Evolutionary conservation across 805 yeast genomes (phyloP), one percentile per base, ranked within the genome.

Genomic region (Lipomyces starkeyi): DNA sequence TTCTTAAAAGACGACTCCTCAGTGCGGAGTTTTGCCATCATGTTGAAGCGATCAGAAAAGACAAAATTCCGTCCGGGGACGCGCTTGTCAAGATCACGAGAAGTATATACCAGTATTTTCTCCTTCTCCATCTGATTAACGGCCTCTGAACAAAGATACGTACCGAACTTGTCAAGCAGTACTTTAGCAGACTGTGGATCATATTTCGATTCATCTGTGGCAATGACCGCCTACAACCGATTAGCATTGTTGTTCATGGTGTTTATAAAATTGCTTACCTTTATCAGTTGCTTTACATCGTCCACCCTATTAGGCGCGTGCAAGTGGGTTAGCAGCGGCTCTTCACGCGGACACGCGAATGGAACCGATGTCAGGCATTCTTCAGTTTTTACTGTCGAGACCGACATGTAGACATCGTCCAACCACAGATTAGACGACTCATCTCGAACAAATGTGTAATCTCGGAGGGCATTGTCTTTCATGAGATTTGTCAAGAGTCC

Each of bases 31-130:
- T 78, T 78, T 22, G 84, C 70, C n/a, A 81, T 68, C 58, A 77
- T 75, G 68, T 82, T 74, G 53, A 86, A 82, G 67, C 78, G 81
- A 35, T 90, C 93, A 0, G 90, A 83, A 56, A 89, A 76, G 1
- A 83, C 77, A 74, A 87, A 89, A 66, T 85, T 84, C 22, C 86
- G 81, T 2, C 84, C 86, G 0, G 88, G 78, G 1, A 74, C 63
- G 0, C 74, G 71, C 54, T 76, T 76, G 22, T 73, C 78, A 29
- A 69, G 69, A 43, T 79, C 80, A 20, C 78, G 73, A 6, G 76
- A 74, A 9, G 74, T 61, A 70, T 79, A 78, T 63, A 82, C 75
- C 14, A 85, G 79, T 2, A 81, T 80, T 58, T 77, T 78, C 54
- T 83, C 81, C 22, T 80, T 68, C 29, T 86, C 86, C 67, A 90